phyloP scores from a whole-genome alignment of 495 filamentous ascomycete genomes.

The Penicillium manginii region DNA sequence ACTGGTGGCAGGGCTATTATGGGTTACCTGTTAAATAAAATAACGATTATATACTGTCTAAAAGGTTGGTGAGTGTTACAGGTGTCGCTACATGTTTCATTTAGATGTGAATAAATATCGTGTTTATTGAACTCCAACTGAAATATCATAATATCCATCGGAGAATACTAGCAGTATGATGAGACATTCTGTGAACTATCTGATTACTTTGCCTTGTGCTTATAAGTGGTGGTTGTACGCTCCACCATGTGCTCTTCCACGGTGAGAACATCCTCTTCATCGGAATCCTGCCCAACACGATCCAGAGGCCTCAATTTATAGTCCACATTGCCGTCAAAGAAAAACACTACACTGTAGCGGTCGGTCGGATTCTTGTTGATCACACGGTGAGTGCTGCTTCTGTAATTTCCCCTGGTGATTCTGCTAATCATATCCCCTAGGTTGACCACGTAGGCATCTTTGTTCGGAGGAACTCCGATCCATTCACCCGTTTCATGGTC shows the following conservation, averaged over 20 bases:
- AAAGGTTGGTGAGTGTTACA: neutral
- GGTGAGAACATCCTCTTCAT: constrained; percentile 19
- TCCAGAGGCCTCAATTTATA: constrained; percentile 18
- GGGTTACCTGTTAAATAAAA: neutral
- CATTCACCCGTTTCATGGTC: constrained; percentile 31
- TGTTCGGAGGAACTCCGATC: constrained; percentile 7
- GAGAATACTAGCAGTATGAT: neutral
- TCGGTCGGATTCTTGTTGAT: constrained; percentile 36
- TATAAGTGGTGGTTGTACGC: constrained; percentile 20
- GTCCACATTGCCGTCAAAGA: constrained; percentile 44
- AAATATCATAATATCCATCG: neutral
- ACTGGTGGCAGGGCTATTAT: neutral
- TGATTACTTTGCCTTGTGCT: constrained; percentile 4
- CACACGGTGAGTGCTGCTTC: constrained; percentile 41
- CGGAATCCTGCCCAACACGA: neutral
- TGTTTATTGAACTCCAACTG: neutral
- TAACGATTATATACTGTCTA: neutral
- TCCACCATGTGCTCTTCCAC: constrained; percentile 36
- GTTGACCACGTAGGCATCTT: neutral
- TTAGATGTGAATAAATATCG: no score
- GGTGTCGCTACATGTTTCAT: no score
- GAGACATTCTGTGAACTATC: neutral
- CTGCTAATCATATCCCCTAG: constrained; percentile 24
- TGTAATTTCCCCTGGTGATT: constrained; percentile 33
- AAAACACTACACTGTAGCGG: constrained; percentile 50